phyloP scores from a whole-genome alignment of 495 filamentous ascomycete species.

The Penicillium herquei region DNA sequence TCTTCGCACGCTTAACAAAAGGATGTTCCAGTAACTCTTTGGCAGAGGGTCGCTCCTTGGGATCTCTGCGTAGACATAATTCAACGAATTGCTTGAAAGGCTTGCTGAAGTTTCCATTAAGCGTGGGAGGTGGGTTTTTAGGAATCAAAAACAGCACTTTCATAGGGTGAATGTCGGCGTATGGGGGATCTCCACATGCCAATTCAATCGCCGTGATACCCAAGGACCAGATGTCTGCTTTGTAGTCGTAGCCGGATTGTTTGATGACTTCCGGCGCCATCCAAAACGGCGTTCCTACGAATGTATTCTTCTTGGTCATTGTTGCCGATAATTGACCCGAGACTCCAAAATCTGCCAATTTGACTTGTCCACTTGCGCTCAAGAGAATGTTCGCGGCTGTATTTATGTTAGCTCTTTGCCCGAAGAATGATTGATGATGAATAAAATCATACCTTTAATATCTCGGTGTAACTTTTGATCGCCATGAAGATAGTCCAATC shows the following conservation, averaged over 20 bases:
- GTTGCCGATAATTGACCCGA: slow-evolving; percentile 95
- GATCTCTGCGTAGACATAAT: slow-evolving; percentile 81
- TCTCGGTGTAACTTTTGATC: slow-evolving; percentile 97
- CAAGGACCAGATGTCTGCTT: slow-evolving; percentile 99
- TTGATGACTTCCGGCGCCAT: slow-evolving; percentile 99
- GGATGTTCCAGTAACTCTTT: slow-evolving; percentile 85
- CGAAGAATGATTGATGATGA: neutral
- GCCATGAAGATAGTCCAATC: slow-evolving; percentile 87
- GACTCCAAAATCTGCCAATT: slow-evolving; percentile 96
- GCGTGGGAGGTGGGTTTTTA: slow-evolving; percentile 81
- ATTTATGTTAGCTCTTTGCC: slow-evolving; percentile 14
- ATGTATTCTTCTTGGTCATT: slow-evolving; percentile 99
- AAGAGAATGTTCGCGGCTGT: slow-evolving; percentile 90
- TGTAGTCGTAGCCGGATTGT: slow-evolving; percentile 96
- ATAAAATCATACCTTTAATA: slow-evolving; percentile 74
- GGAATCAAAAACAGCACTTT: slow-evolving; percentile 97
- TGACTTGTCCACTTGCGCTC: slow-evolving; percentile 87
- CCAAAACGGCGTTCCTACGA: slow-evolving; percentile 98
- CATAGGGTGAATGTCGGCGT: slow-evolving; percentile 98
- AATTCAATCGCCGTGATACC: slow-evolving; percentile 95
- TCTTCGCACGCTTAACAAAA: slow-evolving; percentile 86
- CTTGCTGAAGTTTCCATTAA: slow-evolving; percentile 84
- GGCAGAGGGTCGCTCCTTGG: slow-evolving; percentile 81
- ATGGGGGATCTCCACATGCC: slow-evolving; percentile 89
- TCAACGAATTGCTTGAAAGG: slow-evolving; percentile 95